phyloP scores from a whole-genome alignment of 345 rosid genomes.

The Boechera stricta region DNA sequence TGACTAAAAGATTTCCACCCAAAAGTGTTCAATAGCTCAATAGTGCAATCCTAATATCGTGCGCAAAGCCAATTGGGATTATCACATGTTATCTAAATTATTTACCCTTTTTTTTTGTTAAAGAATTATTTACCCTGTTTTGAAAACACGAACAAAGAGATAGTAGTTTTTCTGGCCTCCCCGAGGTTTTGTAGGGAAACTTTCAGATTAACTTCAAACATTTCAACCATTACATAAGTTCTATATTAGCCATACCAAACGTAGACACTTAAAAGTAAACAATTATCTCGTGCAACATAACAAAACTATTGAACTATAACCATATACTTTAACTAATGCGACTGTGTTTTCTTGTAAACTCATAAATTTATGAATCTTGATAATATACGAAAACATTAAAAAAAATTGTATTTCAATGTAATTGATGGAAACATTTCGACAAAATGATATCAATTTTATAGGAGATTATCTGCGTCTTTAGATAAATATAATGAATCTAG shows the following conservation, averaged over 20 bases:
- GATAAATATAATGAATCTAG: background rate
- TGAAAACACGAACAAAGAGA: background rate
- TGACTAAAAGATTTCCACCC: slow-evolving; percentile 41
- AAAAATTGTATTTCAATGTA: background rate
- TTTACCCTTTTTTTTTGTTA: background rate
- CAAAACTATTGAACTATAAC: slow-evolving; percentile 17
- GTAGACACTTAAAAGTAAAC: background rate
- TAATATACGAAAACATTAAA: too few relatives aligned
- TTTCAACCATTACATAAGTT: slow-evolving; percentile 8
- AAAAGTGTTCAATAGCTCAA: slow-evolving; percentile 32
- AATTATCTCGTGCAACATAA: background rate
- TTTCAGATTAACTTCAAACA: background rate
- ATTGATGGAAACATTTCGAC: background rate
- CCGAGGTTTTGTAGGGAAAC: background rate
- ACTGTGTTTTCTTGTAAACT: background rate
- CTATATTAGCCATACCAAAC: background rate
- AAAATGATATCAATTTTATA: background rate
- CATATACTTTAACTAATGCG: background rate
- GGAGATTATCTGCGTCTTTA: background rate
- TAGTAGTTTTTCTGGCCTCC: background rate
- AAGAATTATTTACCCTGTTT: background rate
- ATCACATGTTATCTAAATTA: slow-evolving; percentile 5
- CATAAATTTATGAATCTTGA: background rate
- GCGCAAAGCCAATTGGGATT: slow-evolving; percentile 20
- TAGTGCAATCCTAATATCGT: slow-evolving; percentile 48